These are phyloP conservation scores for Boletus tylopilopsis DNA, from an alignment of 768 basidiomycete species.

Conservation along the genomic window DNA sequence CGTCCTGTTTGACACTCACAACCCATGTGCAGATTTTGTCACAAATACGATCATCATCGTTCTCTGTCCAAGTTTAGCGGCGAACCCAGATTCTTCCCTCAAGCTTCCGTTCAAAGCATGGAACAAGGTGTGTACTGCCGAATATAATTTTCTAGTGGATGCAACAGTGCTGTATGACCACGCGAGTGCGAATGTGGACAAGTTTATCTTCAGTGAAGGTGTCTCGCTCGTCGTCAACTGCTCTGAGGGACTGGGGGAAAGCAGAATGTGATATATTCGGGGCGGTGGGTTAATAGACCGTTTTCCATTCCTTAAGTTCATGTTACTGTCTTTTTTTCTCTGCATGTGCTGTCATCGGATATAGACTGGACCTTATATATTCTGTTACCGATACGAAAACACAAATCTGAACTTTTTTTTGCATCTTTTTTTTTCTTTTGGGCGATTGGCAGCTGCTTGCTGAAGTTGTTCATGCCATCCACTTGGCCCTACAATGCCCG, in stretches of 20 bases:
- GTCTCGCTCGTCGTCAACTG: slow-evolving; percentile 75
- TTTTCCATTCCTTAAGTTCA: slow-evolving; percentile 50
- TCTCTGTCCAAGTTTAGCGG: slow-evolving; percentile 76
- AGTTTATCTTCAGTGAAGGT: slow-evolving; percentile 82
- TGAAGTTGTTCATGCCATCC: no score
- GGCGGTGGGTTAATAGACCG: slow-evolving; percentile 79
- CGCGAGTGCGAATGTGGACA: slow-evolving; percentile 63
- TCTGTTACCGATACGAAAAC: no score
- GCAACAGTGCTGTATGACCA: slow-evolving; percentile 85
- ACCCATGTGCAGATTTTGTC: slow-evolving; percentile 56
- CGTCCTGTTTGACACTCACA: slow-evolving; percentile 2
- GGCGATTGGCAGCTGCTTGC: no score
- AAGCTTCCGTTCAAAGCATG: slow-evolving; percentile 77
- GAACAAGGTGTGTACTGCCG: slow-evolving; percentile 48
- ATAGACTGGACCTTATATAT: no score
- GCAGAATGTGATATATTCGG: slow-evolving; percentile 78
- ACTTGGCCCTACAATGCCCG: no score
- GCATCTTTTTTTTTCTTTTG: no score
- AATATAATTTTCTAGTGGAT: slow-evolving; percentile 37
- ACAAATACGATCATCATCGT: slow-evolving; percentile 76
- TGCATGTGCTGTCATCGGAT: slow-evolving; percentile 41
- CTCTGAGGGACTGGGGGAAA: slow-evolving; percentile 95
- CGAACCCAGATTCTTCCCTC: slow-evolving; percentile 83
- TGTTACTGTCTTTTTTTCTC: no score
- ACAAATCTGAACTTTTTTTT: no score